Percentiles rank a stretch among this genome's conserved stretches.
These are phyloP conservation scores for Monosporascus ibericus DNA, from an alignment of 2,329 filamentous ascomycete species.

Conservation along the genomic window DNA sequence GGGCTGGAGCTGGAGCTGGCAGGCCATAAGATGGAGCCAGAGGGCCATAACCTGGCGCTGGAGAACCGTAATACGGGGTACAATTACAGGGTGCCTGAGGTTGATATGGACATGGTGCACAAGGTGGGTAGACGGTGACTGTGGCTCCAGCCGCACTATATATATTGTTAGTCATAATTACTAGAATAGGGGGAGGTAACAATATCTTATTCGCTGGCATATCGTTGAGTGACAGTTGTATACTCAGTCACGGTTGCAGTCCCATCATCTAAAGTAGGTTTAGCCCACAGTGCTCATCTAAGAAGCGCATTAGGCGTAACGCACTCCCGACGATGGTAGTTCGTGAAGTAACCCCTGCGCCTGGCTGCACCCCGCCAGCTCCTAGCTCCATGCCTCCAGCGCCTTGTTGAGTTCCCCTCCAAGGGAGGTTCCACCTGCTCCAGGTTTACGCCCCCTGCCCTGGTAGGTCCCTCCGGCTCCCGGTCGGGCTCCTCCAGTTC, in stretches of 20 bases:
- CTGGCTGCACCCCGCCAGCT: background rate
- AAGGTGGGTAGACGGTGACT: slow-evolving; percentile 13
- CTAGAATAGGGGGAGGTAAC: background rate
- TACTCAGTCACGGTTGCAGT: background rate
- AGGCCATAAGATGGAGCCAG: slow-evolving; percentile 4
- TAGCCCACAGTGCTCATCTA: background rate
- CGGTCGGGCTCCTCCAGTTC: background rate
- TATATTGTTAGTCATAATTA: background rate
- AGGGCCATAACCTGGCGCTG: slow-evolving; percentile 4
- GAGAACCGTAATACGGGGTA: too few species aligned
- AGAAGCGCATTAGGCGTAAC: slow-evolving; percentile 1
- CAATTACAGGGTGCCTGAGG: slow-evolving; percentile 13
- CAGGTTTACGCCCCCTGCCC: background rate
- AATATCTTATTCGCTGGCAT: background rate
- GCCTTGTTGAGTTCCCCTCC: background rate
- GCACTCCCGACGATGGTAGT: slow-evolving; percentile 10
- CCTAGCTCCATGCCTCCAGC: background rate
- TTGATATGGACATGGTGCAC: slow-evolving; percentile 9
- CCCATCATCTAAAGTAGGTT: slow-evolving; percentile 1
- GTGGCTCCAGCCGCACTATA: slow-evolving; percentile 12
- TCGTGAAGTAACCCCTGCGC: slow-evolving; percentile 1
- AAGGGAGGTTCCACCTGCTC: background rate
- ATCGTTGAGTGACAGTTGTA: slow-evolving; percentile 1
- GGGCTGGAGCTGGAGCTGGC: slow-evolving; percentile 15
- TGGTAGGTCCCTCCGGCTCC: background rate